Evolutionary conservation across 305 asterid species (phyloP).

Genomic region (Fraxinus paxiana): DNA sequence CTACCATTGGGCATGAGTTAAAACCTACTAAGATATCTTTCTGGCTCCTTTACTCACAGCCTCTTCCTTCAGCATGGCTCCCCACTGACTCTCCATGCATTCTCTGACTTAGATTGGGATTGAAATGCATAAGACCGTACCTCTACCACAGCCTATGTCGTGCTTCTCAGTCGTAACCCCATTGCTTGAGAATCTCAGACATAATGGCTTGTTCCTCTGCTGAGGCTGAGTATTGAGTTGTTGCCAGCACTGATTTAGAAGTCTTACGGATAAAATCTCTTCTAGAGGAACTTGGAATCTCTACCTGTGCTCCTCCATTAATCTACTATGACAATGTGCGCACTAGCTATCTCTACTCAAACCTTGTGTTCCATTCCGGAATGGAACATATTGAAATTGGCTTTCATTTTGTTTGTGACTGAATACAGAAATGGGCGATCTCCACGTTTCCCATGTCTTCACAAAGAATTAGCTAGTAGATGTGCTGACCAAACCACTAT

Average conservation of each 20-base stretch:
- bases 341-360: neutral
- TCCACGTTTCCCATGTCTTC: neutral
- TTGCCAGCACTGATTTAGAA: neutral
- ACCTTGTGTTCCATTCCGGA: neutral
- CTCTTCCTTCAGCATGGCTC: neutral
- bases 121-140: neutral
- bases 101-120: neutral
- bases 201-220: neutral
- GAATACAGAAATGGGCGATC: neutral
- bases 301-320: neutral
- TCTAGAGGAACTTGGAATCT: neutral
- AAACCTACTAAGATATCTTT: neutral
- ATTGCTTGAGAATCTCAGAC: neutral
- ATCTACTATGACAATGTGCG: neutral
- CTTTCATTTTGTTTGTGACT: neutral
- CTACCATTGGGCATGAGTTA: neutral
- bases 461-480: neutral
- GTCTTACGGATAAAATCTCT: neutral
- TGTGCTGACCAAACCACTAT: neutral
- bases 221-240: neutral
- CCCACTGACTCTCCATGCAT: neutral
- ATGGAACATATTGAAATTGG: neutral
- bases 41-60: neutral
- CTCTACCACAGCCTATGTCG: neutral
- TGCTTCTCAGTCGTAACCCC: neutral